Conservation (phyloP, 2,329 filamentous ascomycete genomes). For the Neofusicoccum umdonicola region DNA sequence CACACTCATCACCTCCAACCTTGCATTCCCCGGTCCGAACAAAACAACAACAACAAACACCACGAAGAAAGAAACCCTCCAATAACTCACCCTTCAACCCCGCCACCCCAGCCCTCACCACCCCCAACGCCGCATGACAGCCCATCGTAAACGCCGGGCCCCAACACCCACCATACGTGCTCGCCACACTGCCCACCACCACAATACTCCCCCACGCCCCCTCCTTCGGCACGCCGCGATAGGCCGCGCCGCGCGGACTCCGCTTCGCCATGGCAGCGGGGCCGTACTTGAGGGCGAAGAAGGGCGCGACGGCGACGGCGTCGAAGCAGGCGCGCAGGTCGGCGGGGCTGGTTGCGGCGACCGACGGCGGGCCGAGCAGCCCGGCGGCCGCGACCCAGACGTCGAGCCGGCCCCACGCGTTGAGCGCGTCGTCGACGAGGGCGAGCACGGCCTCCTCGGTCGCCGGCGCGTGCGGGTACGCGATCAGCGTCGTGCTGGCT, state of each 20-base stretch:
- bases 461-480: conserved; percentile 58
- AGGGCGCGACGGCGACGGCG: conserved; percentile 60
- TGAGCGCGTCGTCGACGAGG: conserved; percentile 63
- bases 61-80: neutral
- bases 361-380: conserved; percentile 56
- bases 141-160: conserved; percentile 61
- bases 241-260: conserved; percentile 26
- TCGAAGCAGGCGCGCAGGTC: conserved; percentile 60
- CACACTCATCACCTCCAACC: neutral
- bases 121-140: conserved; percentile 59
- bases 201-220: conserved; percentile 61
- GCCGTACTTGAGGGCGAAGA: conserved; percentile 64
- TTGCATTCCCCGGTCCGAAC: too few relatives aligned
- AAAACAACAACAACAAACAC: too few relatives aligned
- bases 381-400: conserved; percentile 60
- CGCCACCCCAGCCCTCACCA: conserved; percentile 58
- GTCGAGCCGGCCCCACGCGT: conserved; percentile 58
- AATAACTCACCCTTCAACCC: conserved; percentile 52
- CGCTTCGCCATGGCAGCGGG: conserved; percentile 47
- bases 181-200: conserved; percentile 59
- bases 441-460: conserved; percentile 59
- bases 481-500: conserved; percentile 58
- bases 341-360: conserved; percentile 55
- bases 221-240: conserved; percentile 61
- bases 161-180: conserved; percentile 58